Evolutionary conservation across 495 filamentous ascomycete species (phyloP).

Genomic region (Lentithecium fluviatile): DNA sequence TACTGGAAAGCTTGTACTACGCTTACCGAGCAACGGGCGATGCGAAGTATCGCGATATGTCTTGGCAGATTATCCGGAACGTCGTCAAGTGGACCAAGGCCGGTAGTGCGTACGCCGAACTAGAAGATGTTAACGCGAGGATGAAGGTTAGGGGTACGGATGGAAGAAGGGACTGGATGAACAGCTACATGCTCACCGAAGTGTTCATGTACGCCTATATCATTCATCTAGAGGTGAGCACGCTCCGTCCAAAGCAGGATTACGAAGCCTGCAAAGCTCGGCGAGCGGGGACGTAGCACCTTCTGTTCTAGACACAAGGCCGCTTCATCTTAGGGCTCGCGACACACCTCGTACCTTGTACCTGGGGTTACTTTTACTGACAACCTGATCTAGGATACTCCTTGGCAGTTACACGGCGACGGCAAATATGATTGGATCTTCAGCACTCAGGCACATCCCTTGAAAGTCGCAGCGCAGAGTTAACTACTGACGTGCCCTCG

Average conservation of each 20-base stretch:
- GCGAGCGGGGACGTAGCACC: too few relatives aligned
- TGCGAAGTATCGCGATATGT: conserved; percentile 55
- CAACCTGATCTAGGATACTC: conserved; percentile 13
- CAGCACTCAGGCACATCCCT: conserved; percentile 32
- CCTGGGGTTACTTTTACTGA: too few relatives aligned
- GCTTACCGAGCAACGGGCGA: conserved; percentile 76
- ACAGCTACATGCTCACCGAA: conserved; percentile 88
- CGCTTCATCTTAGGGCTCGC: too few relatives aligned
- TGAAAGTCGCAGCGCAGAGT: conserved; percentile 9
- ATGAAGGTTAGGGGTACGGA: conserved; percentile 52
- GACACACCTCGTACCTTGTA: too few relatives aligned
- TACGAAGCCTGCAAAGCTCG: too few relatives aligned
- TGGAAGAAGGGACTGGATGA: conserved; percentile 66
- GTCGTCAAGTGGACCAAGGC: conserved; percentile 65
- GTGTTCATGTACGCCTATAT: conserved; percentile 82
- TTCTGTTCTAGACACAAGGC: too few relatives aligned
- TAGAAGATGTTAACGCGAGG: conserved; percentile 61
- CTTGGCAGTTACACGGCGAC: conserved; percentile 15
- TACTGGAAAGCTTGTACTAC: conserved; percentile 85
- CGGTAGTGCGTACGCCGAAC: conserved; percentile 64
- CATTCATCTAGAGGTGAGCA: conserved; percentile 48
- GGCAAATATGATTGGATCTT: conserved; percentile 26
- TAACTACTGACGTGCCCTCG: too few relatives aligned
- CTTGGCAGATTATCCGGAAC: conserved; percentile 72
- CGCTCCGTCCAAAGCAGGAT: background rate